Evolutionary conservation across 306 rosid genomes (phyloP).

Genomic region (Oemleria cerasiformis): DNA sequence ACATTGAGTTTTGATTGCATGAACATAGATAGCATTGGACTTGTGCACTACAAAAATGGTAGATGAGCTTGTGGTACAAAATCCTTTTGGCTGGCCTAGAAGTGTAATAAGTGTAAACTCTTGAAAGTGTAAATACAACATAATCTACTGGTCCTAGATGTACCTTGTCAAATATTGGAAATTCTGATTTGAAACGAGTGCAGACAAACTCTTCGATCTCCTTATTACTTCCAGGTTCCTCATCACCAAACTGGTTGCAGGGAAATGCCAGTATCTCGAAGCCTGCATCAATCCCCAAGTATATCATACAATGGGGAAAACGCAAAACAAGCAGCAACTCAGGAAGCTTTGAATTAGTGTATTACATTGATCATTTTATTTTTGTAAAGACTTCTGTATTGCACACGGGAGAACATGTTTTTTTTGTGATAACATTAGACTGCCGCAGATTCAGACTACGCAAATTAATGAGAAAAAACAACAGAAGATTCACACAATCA

Average conservation of each 20-base stretch:
- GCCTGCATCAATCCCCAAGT: slow-evolving; percentile 34
- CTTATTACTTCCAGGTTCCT: slow-evolving; percentile 83
- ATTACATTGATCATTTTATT: not conserved
- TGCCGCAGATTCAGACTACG: not conserved
- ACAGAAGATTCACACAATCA: not conserved
- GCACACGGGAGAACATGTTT: not conserved
- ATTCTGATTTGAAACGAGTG: slow-evolving; percentile 25
- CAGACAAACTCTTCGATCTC: slow-evolving; percentile 61
- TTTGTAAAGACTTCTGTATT: not conserved
- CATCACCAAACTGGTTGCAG: slow-evolving; percentile 78
- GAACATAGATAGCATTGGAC: not conserved
- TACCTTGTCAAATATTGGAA: slow-evolving; percentile 23
- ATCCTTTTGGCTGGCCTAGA: not conserved
- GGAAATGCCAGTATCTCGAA: slow-evolving; percentile 85
- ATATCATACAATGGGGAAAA: not conserved
- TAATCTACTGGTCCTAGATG: not conserved
- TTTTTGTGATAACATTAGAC: not conserved
- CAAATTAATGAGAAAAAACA: not conserved
- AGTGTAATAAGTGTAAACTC: not conserved
- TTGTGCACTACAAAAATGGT: not conserved
- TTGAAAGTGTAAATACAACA: slow-evolving; percentile 10
- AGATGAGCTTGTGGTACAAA: not conserved
- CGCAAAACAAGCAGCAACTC: not conserved
- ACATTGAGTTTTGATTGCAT: not conserved
- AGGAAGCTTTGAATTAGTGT: not conserved